Base-by-base conservation (phyloP, 2,329 filamentous ascomycete species). In the Fusarium setosum region DNA sequence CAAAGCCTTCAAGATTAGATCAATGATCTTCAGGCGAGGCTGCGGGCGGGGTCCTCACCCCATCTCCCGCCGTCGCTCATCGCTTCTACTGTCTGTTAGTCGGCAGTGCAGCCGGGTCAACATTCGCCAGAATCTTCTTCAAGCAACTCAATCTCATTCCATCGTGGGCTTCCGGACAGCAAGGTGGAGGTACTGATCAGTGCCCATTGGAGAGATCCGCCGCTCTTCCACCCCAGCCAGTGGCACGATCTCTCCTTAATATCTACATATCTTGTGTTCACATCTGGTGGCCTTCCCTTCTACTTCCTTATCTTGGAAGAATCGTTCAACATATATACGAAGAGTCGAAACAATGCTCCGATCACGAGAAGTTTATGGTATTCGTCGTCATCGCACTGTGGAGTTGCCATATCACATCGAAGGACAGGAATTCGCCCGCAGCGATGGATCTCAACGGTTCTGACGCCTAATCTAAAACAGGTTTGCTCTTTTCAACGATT, bases 241-340 rank as follows among this genome's bases (percentile, higher is more conserved):
- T 66, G 6, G 67, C 71, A 4, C 56, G 44, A 15, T 52, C 58
- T 7, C 58, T 71, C 4, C 31, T 72, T 10, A 26, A 31, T 11
- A 53, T 49, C 8, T 73, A 72, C 26, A 72, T 73, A 24, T 56
- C 63, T 20, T 58, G 58, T 3, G 47, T 73, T n/a, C 71, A 73
- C n/a, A 24, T 53, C 4, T 73, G 71, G 69, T 73, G 71, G 71
- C 71, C 71, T 3, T 59, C 73, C n/a, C 37, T 73, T 4, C 60
- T 56, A 13, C 61, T 73, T n/a, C 67, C 63, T 1, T 20, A 42
- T 4, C 44, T 47, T 11, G 21, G 44, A 18, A 32, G 44, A n/a
- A 18, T 47, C 1, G 20, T 47, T 8, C 44, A 34, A 9, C 44
- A 9, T 6, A 47, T 47, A 23, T 47, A 47, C 20, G 12, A 32